Percentiles rank a stretch among this genome's conserved stretches.
These are phyloP conservation scores for Fraxinus greggii DNA, from an alignment of 305 asterid genomes.

Conservation along the genomic window DNA sequence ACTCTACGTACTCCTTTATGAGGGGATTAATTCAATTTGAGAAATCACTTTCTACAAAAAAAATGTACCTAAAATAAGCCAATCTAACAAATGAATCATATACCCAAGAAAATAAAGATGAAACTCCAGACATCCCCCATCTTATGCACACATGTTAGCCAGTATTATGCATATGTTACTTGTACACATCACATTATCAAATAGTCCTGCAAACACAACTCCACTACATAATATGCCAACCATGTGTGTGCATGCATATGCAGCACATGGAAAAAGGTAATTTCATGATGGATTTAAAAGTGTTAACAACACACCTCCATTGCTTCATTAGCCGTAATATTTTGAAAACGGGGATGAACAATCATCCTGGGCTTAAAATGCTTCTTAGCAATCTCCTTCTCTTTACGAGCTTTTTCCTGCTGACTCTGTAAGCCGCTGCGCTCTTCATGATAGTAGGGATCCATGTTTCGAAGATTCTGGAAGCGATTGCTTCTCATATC, in stretches of 20 bases:
- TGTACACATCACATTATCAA: background rate
- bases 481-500: conserved; percentile 67
- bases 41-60: background rate
- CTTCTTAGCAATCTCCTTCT: conserved; percentile 80
- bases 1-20: background rate
- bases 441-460: conserved; percentile 80
- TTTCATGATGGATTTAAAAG: conserved; percentile 6
- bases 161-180: background rate
- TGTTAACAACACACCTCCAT: conserved; percentile 50
- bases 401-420: conserved; percentile 74
- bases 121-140: background rate
- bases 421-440: conserved; percentile 49
- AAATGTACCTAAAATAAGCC: background rate
- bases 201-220: background rate
- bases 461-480: conserved; percentile 49
- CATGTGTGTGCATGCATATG: background rate
- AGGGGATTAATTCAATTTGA: background rate
- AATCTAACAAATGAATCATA: background rate
- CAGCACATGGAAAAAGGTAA: background rate
- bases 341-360: conserved; percentile 86
- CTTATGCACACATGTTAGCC: background rate
- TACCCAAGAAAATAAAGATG: background rate
- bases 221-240: background rate
- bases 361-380: conserved; percentile 94
- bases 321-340: conserved; percentile 88